Conservation (phyloP, 31 red algal genomes). For the Asparagopsis taxiformis region DNA sequence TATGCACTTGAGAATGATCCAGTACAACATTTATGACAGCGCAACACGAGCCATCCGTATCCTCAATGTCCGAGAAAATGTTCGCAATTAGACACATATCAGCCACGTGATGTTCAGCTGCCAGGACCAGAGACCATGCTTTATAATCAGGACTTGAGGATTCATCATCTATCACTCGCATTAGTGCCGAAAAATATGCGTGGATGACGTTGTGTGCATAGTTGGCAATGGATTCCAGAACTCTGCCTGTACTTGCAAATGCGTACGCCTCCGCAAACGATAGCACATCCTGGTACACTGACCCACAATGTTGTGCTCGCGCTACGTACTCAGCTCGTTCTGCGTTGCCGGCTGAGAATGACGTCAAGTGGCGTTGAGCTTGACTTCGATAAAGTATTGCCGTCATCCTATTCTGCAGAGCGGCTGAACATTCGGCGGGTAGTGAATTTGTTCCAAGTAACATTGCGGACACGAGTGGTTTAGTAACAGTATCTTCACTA, state of each 20-base stretch:
- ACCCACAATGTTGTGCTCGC: slow-evolving; percentile 29
- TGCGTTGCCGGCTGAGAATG: not conserved
- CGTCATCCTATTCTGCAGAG: slow-evolving; percentile 13
- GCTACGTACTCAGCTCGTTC: slow-evolving; percentile 1
- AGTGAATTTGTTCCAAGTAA: not conserved
- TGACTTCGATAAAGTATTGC: not conserved
- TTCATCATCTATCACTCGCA: not conserved
- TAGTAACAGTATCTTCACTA: not conserved
- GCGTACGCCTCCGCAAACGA: slow-evolving; percentile 51
- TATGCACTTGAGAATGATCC: not conserved
- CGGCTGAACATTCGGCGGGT: not conserved
- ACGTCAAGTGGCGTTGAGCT: not conserved
- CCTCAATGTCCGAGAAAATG: slow-evolving; percentile 20
- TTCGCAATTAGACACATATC: slow-evolving; percentile 29
- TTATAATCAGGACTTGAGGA: not conserved
- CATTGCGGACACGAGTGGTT: not conserved
- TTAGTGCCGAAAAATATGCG: slow-evolving; percentile 21
- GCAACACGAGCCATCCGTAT: slow-evolving; percentile 30
- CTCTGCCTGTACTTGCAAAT: not conserved
- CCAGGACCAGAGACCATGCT: slow-evolving; percentile 16
- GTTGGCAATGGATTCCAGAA: slow-evolving; percentile 23
- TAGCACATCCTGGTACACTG: slow-evolving; percentile 32
- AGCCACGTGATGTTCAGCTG: slow-evolving; percentile 25
- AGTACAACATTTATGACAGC: slow-evolving; percentile 19
- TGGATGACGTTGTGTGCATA: slow-evolving; percentile 21